Conservation (phyloP, 2,329 filamentous ascomycete species). For the Venturia aucupariae region DNA sequence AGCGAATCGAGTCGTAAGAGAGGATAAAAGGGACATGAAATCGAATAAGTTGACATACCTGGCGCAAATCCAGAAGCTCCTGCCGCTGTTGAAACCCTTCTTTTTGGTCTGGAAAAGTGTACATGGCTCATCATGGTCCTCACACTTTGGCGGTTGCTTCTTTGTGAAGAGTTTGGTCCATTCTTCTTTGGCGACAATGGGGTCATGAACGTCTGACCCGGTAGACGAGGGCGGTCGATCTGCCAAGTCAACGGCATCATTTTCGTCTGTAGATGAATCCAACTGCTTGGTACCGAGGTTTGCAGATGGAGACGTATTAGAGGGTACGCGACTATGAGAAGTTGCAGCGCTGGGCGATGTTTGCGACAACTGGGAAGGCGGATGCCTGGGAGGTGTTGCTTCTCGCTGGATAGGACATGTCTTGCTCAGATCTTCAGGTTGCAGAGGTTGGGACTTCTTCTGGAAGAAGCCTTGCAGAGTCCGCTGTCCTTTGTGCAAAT, state of each 20-base stretch:
- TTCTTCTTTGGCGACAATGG: constrained; percentile 64
- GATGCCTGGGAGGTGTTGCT: constrained; percentile 16
- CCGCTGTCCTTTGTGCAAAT: constrained; percentile 40
- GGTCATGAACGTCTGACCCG: constrained; percentile 45
- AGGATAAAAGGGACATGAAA: not conserved
- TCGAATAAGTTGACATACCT: constrained; percentile 38
- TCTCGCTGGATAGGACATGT: not conserved
- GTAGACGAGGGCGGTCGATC: not conserved
- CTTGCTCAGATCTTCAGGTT: not conserved
- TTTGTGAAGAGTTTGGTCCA: constrained; percentile 81
- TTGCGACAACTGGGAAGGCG: not conserved
- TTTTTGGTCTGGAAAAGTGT: constrained; percentile 81
- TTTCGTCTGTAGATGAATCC: not conserved
- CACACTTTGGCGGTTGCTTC: constrained; percentile 66
- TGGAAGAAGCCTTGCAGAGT: constrained; percentile 76
- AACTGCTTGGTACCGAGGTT: constrained; percentile 8
- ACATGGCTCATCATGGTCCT: constrained; percentile 76
- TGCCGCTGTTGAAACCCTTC: constrained; percentile 67
- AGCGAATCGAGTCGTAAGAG: not conserved
- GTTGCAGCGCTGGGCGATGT: not conserved
- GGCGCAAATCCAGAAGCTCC: constrained; percentile 59
- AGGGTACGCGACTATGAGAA: not conserved
- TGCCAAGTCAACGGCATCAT: not conserved
- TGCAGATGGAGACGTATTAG: constrained; percentile 5
- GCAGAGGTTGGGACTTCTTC: constrained; percentile 30